Conservation (phyloP, 352 stramenopile species). For the Stramenopiles sp. region DNA sequence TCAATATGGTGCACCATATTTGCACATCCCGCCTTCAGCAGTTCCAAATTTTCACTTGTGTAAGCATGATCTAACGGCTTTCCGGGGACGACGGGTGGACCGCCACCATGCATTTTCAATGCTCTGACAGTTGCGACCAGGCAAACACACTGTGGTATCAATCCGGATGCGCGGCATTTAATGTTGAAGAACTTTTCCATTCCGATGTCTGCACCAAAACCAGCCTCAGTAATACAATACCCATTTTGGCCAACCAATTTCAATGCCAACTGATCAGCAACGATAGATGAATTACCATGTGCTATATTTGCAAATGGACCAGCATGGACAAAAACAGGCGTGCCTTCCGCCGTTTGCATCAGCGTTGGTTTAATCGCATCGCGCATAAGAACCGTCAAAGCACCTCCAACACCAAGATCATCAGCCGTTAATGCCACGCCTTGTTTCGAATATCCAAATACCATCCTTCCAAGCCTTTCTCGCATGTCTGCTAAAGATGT, state of each 20-base stretch:
- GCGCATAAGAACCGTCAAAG: not conserved
- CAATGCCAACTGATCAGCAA: conserved; percentile 86
- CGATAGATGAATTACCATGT: conserved; percentile 87
- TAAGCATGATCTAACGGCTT: conserved; percentile 65
- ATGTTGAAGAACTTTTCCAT: conserved; percentile 99
- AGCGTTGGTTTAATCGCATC: not conserved
- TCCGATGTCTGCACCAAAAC: conserved; percentile 90
- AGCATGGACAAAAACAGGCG: conserved; percentile 91
- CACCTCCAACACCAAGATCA: conserved; percentile 47
- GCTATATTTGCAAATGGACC: conserved; percentile 96
- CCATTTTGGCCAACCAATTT: conserved; percentile 77
- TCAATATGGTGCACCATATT: conserved; percentile 88
- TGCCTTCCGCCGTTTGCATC: conserved; percentile 56
- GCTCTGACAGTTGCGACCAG: conserved; percentile 92
- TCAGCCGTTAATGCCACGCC: conserved; percentile 79
- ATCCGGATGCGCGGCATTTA: conserved; percentile 80
- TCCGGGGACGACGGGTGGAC: conserved; percentile 37
- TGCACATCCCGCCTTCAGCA: conserved; percentile 64
- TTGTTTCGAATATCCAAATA: conserved; percentile 59
- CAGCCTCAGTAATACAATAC: conserved; percentile 88
- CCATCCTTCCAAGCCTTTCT: conserved; percentile 72
- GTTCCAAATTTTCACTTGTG: conserved; percentile 77
- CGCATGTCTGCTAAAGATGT: conserved; percentile 78
- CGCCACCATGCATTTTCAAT: conserved; percentile 97
- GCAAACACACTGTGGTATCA: conserved; percentile 86